A percentile compares a stretch with the other conserved stretches of the same genome.
These are phyloP conservation scores for Sordariomycetes sp. DNA, from an alignment of 2,329 filamentous ascomycete genomes.

Conservation along the genomic window DNA sequence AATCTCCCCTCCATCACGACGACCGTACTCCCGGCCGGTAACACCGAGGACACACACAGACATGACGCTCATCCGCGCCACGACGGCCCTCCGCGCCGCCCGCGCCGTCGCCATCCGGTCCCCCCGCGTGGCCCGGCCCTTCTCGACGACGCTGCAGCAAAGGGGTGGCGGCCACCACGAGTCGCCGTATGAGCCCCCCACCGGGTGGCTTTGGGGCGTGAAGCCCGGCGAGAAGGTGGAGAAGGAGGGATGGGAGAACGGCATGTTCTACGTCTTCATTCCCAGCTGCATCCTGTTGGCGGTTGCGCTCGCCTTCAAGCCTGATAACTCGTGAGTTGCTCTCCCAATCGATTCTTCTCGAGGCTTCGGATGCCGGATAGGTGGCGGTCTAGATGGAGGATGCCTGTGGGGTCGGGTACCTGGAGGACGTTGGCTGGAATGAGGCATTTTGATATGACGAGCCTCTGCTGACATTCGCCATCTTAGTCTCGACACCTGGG, in stretches of 20 bases:
- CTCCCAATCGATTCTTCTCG: not conserved
- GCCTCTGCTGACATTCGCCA: not conserved
- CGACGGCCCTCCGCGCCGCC: conserved; percentile 4
- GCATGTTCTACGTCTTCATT: conserved; percentile 76
- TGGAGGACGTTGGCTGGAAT: not conserved
- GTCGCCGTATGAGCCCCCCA: conserved; percentile 77
- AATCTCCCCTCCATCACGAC: not conserved
- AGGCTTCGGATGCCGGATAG: not conserved
- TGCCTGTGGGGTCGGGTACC: not conserved
- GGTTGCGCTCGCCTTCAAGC: conserved; percentile 88
- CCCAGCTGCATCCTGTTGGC: conserved; percentile 60
- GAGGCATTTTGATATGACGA: conserved; percentile 13
- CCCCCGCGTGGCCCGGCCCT: not conserved
- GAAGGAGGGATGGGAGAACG: conserved; percentile 90
- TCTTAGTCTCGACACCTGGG: conserved; percentile 94
- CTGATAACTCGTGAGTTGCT: conserved; percentile 84
- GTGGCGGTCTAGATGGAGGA: not conserved
- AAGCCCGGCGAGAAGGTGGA: conserved; percentile 92
- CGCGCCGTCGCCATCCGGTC: not conserved
- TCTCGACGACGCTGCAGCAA: not conserved
- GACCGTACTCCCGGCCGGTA: not conserved
- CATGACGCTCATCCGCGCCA: conserved; percentile 4
- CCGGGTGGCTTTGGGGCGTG: conserved; percentile 85
- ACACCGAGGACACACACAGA: not conserved
- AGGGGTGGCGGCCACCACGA: conserved; percentile 34